phyloP scores from a whole-genome alignment of 352 stramenopile species.

The Globisporangium mamillatum region DNA sequence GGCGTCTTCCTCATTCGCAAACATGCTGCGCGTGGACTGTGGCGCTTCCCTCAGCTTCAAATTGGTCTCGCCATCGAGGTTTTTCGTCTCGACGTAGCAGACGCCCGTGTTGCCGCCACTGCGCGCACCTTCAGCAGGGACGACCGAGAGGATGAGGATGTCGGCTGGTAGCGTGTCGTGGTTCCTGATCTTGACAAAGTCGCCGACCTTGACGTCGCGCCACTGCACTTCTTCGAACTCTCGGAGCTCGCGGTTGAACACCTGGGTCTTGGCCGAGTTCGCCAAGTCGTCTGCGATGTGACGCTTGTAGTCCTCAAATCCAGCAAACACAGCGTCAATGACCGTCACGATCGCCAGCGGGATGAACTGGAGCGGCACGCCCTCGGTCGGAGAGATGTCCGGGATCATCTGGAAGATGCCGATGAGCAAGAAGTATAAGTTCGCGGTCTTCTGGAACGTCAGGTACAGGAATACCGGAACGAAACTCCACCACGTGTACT shows the following conservation, averaged over 20 bases:
- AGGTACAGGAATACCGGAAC: constrained; percentile 84
- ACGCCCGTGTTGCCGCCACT: constrained; percentile 66
- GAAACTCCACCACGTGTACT: constrained; percentile 90
- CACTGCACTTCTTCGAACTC: constrained; percentile 86
- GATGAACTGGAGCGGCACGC: constrained; percentile 80
- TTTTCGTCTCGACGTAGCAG: constrained; percentile 90
- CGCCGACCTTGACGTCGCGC: constrained; percentile 77
- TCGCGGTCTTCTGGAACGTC: constrained; percentile 87
- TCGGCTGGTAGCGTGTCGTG: constrained; percentile 80
- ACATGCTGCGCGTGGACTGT: constrained; percentile 53
- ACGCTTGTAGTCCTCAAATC: constrained; percentile 83
- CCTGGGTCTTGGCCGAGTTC: constrained; percentile 62
- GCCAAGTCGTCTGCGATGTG: constrained; percentile 71
- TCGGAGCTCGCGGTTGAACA: constrained; percentile 75
- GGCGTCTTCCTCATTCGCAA: constrained; percentile 62
- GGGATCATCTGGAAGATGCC: constrained; percentile 89
- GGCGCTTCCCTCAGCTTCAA: constrained; percentile 80
- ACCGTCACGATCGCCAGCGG: constrained; percentile 79
- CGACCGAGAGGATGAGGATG: constrained; percentile 75
- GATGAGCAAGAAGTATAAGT: constrained; percentile 87
- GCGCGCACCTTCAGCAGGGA: constrained; percentile 54
- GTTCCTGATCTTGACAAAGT: constrained; percentile 83
- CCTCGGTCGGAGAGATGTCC: constrained; percentile 73
- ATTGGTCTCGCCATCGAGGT: constrained; percentile 86
- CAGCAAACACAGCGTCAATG: constrained; percentile 82